Evolutionary conservation across 768 basidiomycete genomes (phyloP).

Genomic region (Pleurotus salmoneostramineus): DNA sequence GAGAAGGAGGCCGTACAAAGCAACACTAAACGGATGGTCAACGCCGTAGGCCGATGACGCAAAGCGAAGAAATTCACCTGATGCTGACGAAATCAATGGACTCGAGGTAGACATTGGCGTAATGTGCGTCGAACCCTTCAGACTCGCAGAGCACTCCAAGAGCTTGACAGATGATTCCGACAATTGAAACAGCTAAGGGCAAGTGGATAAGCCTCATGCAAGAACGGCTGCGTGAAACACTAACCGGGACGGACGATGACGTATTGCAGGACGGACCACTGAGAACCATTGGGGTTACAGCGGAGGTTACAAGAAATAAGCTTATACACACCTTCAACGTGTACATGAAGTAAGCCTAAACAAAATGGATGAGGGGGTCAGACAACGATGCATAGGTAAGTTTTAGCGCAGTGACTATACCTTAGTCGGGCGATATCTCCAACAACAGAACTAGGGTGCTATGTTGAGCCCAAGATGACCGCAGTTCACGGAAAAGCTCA

Average conservation of each 20-base stretch:
- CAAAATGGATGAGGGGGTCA: not conserved
- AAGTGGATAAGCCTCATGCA: slow-evolving; percentile 6
- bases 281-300: slow-evolving; percentile 7
- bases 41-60: no score
- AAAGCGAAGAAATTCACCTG: slow-evolving; percentile 42
- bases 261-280: slow-evolving; percentile 92
- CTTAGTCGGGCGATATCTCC: slow-evolving; percentile 80
- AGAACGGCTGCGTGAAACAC: slow-evolving; percentile 2
- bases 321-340: slow-evolving; percentile 60
- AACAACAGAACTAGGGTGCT: slow-evolving; percentile 64
- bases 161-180: slow-evolving; percentile 74
- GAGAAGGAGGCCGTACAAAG: slow-evolving; percentile 79
- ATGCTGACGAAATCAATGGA: slow-evolving; percentile 79
- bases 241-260: slow-evolving; percentile 61
- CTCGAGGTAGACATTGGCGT: slow-evolving; percentile 67
- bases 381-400: not conserved
- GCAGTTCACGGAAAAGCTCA: slow-evolving; percentile 14
- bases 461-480: not conserved
- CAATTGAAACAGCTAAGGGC: slow-evolving; percentile 53
- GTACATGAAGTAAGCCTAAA: slow-evolving; percentile 83
- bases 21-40: slow-evolving; percentile 46
- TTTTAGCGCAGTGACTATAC: slow-evolving; percentile 21
- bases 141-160: slow-evolving; percentile 67
- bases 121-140: slow-evolving; percentile 53
- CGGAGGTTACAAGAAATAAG: slow-evolving; percentile 1